Evolutionary conservation across 345 rosid species (phyloP), one percentile per base, ranked within the genome.

Genomic region (Excoecaria cochinchinensis): DNA sequence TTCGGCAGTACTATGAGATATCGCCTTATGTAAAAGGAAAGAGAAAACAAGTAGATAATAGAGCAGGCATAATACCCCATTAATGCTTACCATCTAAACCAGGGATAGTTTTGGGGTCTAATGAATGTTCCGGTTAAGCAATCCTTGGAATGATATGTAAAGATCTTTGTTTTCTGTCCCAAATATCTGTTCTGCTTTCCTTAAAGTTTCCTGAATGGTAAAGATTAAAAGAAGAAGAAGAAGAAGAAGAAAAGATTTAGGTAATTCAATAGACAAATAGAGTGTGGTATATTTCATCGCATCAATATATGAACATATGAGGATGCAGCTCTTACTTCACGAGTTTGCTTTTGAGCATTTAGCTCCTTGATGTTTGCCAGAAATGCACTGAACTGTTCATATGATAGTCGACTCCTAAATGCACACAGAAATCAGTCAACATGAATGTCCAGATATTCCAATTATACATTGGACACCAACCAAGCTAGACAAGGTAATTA

Each of bases 301-400:
- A 71, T 65, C 56, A 51, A 60, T 16, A 56, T 12, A 56, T 13
- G 67, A 57, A 73, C 36, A 72, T 50, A 8, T 16, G 48, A 75
- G 15, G 48, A 59, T 55, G 19, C 44, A 40, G 55, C 40, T 40
- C 60, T 77, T 79, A 95, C 99, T 92, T 95, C 99, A 67, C 95
- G 87, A 53, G 90, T 89, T 86, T 95, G 97, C 84, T 90, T 90
- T 69, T 86, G 88, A 56, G 94, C 95, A 87, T 95, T 95, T 72
- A 95, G 87, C 76, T 92, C 97, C 90, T 95, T 92, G 80, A 95
- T 87, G 83, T 87, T 92, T 51, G 94, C 94, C 82, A 95, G 78
- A 84, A 95, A 92, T 70, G 99, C 93, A 81, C 98, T 91, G 85
- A 95, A 95, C 79, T 92, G 97, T 83, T 91, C 91, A 82, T 90